Conservation (phyloP, 2,329 filamentous ascomycete genomes). For the Aureobasidium namibiae region DNA sequence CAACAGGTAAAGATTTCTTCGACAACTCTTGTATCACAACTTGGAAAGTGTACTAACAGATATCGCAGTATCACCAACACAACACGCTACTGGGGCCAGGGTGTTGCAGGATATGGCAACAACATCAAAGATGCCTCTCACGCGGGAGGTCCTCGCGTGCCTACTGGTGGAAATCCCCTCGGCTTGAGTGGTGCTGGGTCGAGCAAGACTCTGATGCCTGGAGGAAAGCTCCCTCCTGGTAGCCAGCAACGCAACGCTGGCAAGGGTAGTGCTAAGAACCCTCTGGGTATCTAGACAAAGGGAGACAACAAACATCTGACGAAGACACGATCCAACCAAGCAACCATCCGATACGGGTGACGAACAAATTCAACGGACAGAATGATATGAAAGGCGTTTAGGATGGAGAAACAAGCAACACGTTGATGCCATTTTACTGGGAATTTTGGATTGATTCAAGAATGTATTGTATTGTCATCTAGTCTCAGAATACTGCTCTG, state of each 20-base stretch:
- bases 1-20: constrained; percentile 23
- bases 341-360: background rate
- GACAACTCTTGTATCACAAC: background rate
- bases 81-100: constrained; percentile 39
- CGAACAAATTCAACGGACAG: background rate
- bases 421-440: background rate
- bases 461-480: background rate
- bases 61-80: constrained; percentile 34
- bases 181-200: constrained; percentile 31
- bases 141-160: constrained; percentile 35
- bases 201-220: constrained; percentile 21
- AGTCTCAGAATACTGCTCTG: background rate
- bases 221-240: constrained; percentile 15
- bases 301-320: background rate
- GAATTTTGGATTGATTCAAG: background rate
- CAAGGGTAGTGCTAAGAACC: constrained; percentile 33
- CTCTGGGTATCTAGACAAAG: constrained; percentile 29
- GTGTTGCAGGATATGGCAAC: constrained; percentile 42
- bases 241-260: constrained; percentile 21
- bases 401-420: background rate
- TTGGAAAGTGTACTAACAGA: background rate
- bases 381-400: background rate
- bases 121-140: constrained; percentile 41
- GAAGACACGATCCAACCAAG: background rate
- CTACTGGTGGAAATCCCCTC: constrained; percentile 39